Conservation (phyloP, 1,139 yeast species). For the Taphrina deformans region DNA sequence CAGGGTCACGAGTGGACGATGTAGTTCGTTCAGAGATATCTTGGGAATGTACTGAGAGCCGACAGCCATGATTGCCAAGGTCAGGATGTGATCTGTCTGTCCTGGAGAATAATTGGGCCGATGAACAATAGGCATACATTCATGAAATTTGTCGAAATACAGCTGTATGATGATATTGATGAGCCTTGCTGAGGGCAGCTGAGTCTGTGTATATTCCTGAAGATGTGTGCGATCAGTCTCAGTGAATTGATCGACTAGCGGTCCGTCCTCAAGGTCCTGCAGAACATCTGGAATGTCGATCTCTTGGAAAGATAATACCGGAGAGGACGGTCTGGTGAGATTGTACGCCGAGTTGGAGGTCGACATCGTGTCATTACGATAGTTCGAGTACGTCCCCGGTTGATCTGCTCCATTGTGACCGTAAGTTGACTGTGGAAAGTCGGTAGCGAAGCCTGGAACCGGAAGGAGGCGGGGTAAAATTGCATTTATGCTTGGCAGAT, state of each 20-base stretch:
- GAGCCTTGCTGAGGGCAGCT: slow-evolving; percentile 22
- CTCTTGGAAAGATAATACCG: slow-evolving; percentile 20
- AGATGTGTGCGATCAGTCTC: slow-evolving; percentile 19
- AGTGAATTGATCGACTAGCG: slow-evolving; percentile 14
- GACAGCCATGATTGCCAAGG: slow-evolving; percentile 20
- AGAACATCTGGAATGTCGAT: slow-evolving; percentile 16
- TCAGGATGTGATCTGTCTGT: slow-evolving; percentile 8
- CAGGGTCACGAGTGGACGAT: slow-evolving; percentile 9
- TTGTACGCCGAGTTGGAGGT: background rate
- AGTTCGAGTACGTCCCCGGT: slow-evolving; percentile 20
- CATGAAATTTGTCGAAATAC: slow-evolving; percentile 24
- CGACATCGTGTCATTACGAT: slow-evolving; percentile 19
- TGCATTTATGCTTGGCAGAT: slow-evolving; percentile 23
- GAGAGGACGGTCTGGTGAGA: slow-evolving; percentile 26
- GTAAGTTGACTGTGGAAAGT: background rate
- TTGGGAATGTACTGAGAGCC: slow-evolving; percentile 21
- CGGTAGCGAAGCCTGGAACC: slow-evolving; percentile 3
- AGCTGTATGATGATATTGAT: slow-evolving; percentile 22
- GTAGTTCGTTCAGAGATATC: background rate
- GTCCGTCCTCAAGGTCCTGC: slow-evolving; percentile 7
- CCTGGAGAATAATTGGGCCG: slow-evolving; percentile 21
- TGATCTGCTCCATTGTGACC: slow-evolving; percentile 16
- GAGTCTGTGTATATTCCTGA: slow-evolving; percentile 22
- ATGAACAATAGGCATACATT: slow-evolving; percentile 11
- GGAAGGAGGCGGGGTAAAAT: slow-evolving; percentile 26